Conservation (phyloP, 257 asterid genomes). For the Gentiana straminea region DNA sequence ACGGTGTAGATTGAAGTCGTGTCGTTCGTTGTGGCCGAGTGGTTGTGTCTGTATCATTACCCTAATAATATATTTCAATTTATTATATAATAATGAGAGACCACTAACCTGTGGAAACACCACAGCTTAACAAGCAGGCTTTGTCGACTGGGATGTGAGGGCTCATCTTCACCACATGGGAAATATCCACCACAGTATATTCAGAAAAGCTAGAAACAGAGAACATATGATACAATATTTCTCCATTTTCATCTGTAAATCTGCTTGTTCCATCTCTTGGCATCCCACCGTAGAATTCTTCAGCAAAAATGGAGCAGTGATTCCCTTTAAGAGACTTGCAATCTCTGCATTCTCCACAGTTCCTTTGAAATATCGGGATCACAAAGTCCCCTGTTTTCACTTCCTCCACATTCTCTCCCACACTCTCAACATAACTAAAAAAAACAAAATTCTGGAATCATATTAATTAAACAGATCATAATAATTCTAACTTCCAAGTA, state of each 20-base stretch:
- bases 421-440: slow-evolving; percentile 34
- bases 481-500: too few species aligned
- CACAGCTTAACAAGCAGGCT: slow-evolving; percentile 34
- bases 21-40: too few species aligned
- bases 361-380: slow-evolving; percentile 24
- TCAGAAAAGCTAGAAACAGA: slow-evolving; percentile 24
- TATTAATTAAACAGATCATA: too few species aligned
- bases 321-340: slow-evolving; percentile 21
- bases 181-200: slow-evolving; percentile 33
- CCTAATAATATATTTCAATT: too few species aligned
- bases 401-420: slow-evolving; percentile 37
- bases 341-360: slow-evolving; percentile 34
- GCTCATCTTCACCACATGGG: slow-evolving; percentile 25
- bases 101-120: slow-evolving; percentile 23
- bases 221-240: slow-evolving; percentile 18
- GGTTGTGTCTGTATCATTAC: too few species aligned
- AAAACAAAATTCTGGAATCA: neutral
- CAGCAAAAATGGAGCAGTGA: slow-evolving; percentile 23
- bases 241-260: slow-evolving; percentile 22
- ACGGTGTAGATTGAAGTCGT: too few species aligned
- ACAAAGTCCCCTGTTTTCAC: slow-evolving; percentile 28
- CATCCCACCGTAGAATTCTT: slow-evolving; percentile 17
- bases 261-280: slow-evolving; percentile 32
- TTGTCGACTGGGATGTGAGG: slow-evolving; percentile 21
- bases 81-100: too few species aligned